phyloP scores from a whole-genome alignment of 2,329 filamentous ascomycete species.

The Penicillium sp. region DNA sequence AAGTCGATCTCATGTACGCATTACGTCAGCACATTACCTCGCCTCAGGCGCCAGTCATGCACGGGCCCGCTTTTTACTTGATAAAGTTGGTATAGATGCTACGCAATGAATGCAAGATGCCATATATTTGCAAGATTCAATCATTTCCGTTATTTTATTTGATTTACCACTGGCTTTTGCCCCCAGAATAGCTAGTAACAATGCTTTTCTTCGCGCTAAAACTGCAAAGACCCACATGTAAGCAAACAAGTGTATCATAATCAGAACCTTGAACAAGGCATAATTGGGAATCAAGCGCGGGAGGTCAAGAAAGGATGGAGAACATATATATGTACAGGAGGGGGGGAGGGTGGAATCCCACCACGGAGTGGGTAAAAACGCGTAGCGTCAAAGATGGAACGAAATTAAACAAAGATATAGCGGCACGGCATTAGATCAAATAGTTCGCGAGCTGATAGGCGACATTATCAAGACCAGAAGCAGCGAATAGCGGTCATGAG shows the following conservation, averaged over 20 bases:
- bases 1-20: neutral
- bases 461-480: slow-evolving; percentile 10
- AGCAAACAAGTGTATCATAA: slow-evolving; percentile 25
- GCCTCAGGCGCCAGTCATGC: neutral
- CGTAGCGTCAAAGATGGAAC: slow-evolving; percentile 6
- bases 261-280: slow-evolving; percentile 18
- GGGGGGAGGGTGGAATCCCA: slow-evolving; percentile 5
- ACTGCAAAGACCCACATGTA: slow-evolving; percentile 16
- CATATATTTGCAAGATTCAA: neutral
- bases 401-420: slow-evolving; percentile 23
- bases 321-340: slow-evolving; percentile 26
- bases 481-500: slow-evolving; percentile 7
- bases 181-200: slow-evolving; percentile 10
- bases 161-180: slow-evolving; percentile 4
- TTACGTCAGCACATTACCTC: neutral
- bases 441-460: neutral
- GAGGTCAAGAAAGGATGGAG: slow-evolving; percentile 7
- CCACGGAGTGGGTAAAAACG: slow-evolving; percentile 8
- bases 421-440: slow-evolving; percentile 25
- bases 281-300: slow-evolving; percentile 22
- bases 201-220: slow-evolving; percentile 16
- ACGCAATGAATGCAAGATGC: neutral
- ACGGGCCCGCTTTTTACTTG: neutral
- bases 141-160: slow-evolving; percentile 1
- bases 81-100: neutral